These are phyloP conservation scores for Saitozyma sp. DNA, from an alignment of 768 basidiomycete genomes.

Conservation along the genomic window DNA sequence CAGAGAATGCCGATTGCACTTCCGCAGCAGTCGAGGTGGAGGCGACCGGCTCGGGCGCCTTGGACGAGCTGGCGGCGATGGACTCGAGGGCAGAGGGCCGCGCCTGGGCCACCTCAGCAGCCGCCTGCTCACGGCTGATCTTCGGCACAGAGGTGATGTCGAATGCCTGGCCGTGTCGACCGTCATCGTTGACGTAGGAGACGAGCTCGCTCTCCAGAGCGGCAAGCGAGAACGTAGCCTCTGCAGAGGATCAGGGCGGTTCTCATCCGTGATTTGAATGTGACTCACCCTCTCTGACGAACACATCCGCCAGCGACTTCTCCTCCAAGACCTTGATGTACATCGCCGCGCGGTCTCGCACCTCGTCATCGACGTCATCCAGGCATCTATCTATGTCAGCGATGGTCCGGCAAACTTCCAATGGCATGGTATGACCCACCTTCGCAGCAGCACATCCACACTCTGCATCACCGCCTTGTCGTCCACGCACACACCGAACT, in stretches of 20 bases:
- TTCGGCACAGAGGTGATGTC: conserved; percentile 84
- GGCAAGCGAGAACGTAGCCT: conserved; percentile 88
- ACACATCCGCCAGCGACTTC: conserved; percentile 74
- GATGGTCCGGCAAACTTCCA: background rate
- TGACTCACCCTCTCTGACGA: conserved; percentile 82
- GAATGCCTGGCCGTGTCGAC: conserved; percentile 71
- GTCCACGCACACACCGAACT: conserved; percentile 87
- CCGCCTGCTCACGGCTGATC: conserved; percentile 88
- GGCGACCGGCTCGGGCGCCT: conserved; percentile 62
- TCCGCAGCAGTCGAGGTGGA: conserved; percentile 77
- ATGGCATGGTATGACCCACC: conserved; percentile 44
- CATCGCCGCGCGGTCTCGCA: conserved; percentile 93
- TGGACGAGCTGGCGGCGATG: conserved; percentile 60
- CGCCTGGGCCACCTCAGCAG: conserved; percentile 68
- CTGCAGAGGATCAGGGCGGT: conserved; percentile 55
- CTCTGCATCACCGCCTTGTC: conserved; percentile 79
- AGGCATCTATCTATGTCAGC: conserved; percentile 65
- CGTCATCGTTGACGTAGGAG: conserved; percentile 84
- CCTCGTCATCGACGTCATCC: conserved; percentile 98
- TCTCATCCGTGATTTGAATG: background rate
- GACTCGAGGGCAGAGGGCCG: conserved; percentile 90
- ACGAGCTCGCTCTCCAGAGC: conserved; percentile 87
- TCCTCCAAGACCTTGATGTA: conserved; percentile 83
- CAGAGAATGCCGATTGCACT: conserved; percentile 79
- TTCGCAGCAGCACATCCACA: conserved; percentile 78